A percentile compares a stretch with the other conserved stretches of the same genome.
These are phyloP conservation scores for Apiospora sp. DNA, from an alignment of 2,329 filamentous ascomycete genomes.

Conservation along the genomic window DNA sequence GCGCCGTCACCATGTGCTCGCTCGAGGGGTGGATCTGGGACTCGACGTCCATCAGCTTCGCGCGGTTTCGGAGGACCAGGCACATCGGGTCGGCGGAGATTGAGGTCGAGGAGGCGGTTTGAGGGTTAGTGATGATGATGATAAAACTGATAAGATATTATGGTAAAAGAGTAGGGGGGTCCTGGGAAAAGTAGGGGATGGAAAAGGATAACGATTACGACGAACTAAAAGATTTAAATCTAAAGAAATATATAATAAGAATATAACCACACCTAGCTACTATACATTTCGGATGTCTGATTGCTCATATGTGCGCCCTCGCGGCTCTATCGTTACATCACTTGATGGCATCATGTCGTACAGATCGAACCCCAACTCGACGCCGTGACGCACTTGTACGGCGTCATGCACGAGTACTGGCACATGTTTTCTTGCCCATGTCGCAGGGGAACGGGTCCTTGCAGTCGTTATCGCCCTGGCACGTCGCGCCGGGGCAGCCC, in stretches of 20 bases:
- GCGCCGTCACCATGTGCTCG: background rate
- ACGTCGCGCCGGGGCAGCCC: too few species aligned
- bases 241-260: background rate
- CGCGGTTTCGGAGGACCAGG: background rate
- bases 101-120: background rate
- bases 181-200: background rate
- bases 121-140: background rate
- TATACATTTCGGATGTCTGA: background rate
- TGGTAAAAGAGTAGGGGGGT: too few species aligned
- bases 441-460: too few species aligned
- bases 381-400: too few species aligned
- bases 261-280: background rate
- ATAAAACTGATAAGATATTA: too few species aligned
- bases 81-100: background rate
- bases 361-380: too few species aligned
- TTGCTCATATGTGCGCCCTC: background rate
- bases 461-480: too few species aligned
- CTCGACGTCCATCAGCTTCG: background rate
- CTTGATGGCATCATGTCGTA: too few species aligned
- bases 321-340: too few species aligned
- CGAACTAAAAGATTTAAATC: background rate
- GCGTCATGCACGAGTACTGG: too few species aligned
- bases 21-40: slow-evolving; percentile 14
- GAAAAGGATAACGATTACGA: background rate
- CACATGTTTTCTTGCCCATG: too few species aligned